Evolutionary conservation across 2,329 filamentous ascomycete species (phyloP), one percentile per base, ranked within the genome.

Genomic region (Nothophoma quercina): DNA sequence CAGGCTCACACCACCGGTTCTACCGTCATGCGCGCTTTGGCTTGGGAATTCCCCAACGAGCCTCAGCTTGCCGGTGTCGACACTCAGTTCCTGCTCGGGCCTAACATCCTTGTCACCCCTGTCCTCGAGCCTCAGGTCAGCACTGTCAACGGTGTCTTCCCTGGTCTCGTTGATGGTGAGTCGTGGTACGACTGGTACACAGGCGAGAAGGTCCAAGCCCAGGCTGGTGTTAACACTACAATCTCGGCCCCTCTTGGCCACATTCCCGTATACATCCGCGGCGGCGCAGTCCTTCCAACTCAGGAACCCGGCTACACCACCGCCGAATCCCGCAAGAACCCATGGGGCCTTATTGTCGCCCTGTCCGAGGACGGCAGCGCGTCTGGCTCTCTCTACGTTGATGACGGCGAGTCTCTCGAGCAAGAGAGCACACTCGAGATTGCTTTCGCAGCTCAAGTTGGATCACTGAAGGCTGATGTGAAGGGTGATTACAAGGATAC

Each of bases 171-270:
- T 2, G 72, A 80, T 1, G 85, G 78, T 19, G 83, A 84, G 32
- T 71, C 85, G 2, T 93, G 88, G 86, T 93, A 91, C 64, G 89
- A 93, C 69, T 93, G 88, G 88, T 91, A 91, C 71, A 88, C 82
- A n/a, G 83, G 85, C 42, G 79, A 79, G 0, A 78, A 78, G 0
- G 77, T 90, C 3, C 65, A 77, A 13, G 81, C 78, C 0, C 55
- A 76, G 21, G 74, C 81, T 2, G 82, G 83, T 8, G 76, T 80
- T 49, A 88, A 88, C 65, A 80, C 80, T 10, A 86, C 84, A 4
- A 84, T 88, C 52, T 67, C 78, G 16, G 85, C 85, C 4, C 85
- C 85, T 1, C 72, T 88, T 2, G 83, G 83, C 10, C 84, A 92
- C 62, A 91, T 93, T 30, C 88, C 88, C 0, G 82, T 93, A 1